These are phyloP conservation scores for Fraxinus xanthoxyloides DNA, from an alignment of 305 asterid species.

Conservation along the genomic window DNA sequence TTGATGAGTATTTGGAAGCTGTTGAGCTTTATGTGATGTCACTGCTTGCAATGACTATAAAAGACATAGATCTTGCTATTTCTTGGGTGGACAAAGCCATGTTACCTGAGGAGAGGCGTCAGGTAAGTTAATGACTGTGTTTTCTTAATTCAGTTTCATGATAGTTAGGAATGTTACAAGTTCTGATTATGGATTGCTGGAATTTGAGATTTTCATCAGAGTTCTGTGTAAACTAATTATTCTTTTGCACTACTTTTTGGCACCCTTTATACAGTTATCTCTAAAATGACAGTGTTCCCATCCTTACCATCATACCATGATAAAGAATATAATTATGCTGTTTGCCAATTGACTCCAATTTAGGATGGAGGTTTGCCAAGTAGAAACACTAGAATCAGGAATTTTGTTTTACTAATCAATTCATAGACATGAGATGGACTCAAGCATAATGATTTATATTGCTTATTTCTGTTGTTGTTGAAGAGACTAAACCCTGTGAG, in stretches of 20 bases:
- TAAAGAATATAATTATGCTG: conserved; percentile 4
- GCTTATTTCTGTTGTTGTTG: not conserved
- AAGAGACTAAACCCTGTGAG: not conserved
- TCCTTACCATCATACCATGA: not conserved
- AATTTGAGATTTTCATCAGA: not conserved
- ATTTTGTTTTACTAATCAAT: not conserved
- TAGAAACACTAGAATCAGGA: conserved; percentile 4
- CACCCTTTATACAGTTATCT: conserved; percentile 3
- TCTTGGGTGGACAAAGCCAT: conserved; percentile 76
- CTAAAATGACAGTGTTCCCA: not conserved
- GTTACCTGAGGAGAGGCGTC: conserved; percentile 69
- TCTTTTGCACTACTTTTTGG: not conserved
- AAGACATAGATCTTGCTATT: conserved; percentile 60
- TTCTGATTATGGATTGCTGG: not conserved
- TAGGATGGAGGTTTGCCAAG: not conserved
- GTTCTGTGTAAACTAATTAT: not conserved
- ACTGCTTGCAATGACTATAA: conserved; percentile 45
- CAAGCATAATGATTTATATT: not conserved
- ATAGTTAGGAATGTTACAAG: not conserved
- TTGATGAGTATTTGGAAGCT: conserved; percentile 61
- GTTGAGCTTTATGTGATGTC: conserved; percentile 75
- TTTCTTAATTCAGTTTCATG: conserved; percentile 8
- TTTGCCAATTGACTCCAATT: not conserved
- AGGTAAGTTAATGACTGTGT: conserved; percentile 44
- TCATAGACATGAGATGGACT: not conserved